Evolutionary conservation across 164 flowering plant species (phyloP).

Genomic region (Liriodendron chinense): DNA sequence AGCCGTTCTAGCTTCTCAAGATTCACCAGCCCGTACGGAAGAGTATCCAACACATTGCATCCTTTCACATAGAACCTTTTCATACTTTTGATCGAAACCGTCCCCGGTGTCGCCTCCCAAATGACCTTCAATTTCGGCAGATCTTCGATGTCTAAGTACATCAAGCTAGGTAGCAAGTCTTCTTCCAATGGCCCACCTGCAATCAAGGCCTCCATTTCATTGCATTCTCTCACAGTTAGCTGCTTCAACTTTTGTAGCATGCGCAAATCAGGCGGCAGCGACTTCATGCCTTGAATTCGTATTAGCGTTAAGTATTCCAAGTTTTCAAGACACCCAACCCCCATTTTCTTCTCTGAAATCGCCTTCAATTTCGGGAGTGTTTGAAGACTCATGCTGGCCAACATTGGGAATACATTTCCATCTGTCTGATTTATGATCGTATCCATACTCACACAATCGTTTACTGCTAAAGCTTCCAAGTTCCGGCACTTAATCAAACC

Average conservation of each 20-base stretch:
- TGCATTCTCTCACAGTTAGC: background rate
- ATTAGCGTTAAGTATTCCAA: conserved; percentile 2
- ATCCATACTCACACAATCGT: background rate
- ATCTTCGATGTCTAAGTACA: background rate
- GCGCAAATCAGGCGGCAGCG: background rate
- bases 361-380: conserved; percentile 2
- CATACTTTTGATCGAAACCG: background rate
- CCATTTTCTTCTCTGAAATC: conserved; percentile 2
- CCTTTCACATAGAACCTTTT: background rate
- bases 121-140: conserved; percentile 1
- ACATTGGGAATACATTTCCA: background rate
- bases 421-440: background rate
- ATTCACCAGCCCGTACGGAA: conserved; percentile 4
- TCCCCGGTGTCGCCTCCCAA: background rate
- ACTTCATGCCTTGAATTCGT: background rate
- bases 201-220: background rate
- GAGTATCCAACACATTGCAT: background rate
- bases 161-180: background rate
- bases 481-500: conserved; percentile 1
- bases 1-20: conserved; percentile 6
- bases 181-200: background rate
- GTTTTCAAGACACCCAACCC: background rate
- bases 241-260: background rate
- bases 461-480: background rate
- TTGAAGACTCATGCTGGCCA: background rate